Evolutionary conservation across 129 eudicot species (phyloP).

Genomic region (Saposhnikovia divaricata): DNA sequence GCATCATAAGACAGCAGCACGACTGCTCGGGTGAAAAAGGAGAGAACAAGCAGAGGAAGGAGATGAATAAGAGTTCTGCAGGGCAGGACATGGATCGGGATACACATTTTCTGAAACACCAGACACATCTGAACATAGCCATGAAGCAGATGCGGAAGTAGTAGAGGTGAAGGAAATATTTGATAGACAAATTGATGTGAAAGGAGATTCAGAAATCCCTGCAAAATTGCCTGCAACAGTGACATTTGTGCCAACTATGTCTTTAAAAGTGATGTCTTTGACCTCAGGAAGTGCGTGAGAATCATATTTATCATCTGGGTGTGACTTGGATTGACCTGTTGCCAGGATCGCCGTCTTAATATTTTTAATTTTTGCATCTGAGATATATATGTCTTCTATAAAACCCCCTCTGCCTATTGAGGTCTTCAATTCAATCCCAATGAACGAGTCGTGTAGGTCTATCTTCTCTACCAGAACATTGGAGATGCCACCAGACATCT

Average conservation of each 20-base stretch:
- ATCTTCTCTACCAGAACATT: constrained; percentile 39
- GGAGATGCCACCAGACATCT: constrained; percentile 91
- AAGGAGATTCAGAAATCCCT: constrained; percentile 67
- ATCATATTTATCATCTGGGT: constrained; percentile 70
- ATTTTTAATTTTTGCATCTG: constrained; percentile 31
- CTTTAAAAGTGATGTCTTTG: constrained; percentile 36
- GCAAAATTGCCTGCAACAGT: constrained; percentile 48
- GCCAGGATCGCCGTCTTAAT: constrained; percentile 42
- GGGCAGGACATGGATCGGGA: constrained; percentile 77
- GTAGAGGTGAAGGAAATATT: constrained; percentile 35
- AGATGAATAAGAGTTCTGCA: constrained; percentile 26
- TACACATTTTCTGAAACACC: constrained; percentile 53
- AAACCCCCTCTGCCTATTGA: constrained; percentile 76
- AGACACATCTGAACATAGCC: constrained; percentile 65
- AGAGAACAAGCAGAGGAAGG: constrained; percentile 30
- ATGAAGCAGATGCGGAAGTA: constrained; percentile 22
- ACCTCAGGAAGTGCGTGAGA: constrained; percentile 59
- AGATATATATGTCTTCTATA: constrained; percentile 34
- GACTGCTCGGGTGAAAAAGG: constrained; percentile 22
- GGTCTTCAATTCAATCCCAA: constrained; percentile 61
- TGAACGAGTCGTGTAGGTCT: constrained; percentile 38
- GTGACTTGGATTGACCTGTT: constrained; percentile 42
- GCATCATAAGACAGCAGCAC: constrained; percentile 33
- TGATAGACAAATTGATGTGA: constrained; percentile 52
- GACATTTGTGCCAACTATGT: constrained; percentile 47